A percentile compares a stretch with the other conserved stretches of the same genome.
These are phyloP conservation scores for Medicago arabica DNA, from an alignment of 306 rosid species.

Conservation along the genomic window DNA sequence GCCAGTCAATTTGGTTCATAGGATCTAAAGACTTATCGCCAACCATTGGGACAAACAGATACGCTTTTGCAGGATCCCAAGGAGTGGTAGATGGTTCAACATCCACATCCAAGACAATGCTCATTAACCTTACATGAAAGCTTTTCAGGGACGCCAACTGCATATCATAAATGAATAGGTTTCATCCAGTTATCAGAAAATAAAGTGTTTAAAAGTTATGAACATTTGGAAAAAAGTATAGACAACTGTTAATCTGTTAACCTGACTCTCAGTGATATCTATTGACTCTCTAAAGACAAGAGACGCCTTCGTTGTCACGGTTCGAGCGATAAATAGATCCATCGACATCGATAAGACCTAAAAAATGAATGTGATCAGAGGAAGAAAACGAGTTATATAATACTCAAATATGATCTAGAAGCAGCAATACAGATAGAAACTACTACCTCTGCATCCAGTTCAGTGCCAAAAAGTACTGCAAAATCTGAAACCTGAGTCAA, in stretches of 20 bases:
- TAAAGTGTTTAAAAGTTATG: conserved; percentile 30
- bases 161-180: conserved; percentile 39
- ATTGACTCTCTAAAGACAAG: conserved; percentile 85
- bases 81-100: conserved; percentile 99
- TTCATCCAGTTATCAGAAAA: conserved; percentile 44
- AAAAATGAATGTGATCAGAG: conserved; percentile 39
- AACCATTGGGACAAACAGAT: conserved; percentile 93
- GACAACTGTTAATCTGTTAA: conserved; percentile 36
- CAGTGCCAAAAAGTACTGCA: conserved; percentile 88
- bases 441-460: conserved; percentile 99
- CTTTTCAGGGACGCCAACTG: conserved; percentile 95
- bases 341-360: conserved; percentile 99
- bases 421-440: conserved; percentile 32
- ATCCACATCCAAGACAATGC: conserved; percentile 99
- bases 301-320: conserved; percentile 96
- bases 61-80: conserved; percentile 98
- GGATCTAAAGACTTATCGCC: conserved; percentile 82
- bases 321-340: conserved; percentile 99
- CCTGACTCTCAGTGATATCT: conserved; percentile 86
- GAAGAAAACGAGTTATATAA: conserved; percentile 19
- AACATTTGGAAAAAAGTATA: conserved; percentile 29
- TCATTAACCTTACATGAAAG: conserved; percentile 98
- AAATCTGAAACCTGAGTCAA: conserved; percentile 93
- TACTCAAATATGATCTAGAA: conserved; percentile 32
- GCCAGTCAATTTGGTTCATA: conserved; percentile 86